A percentile compares a stretch with the other conserved stretches of the same genome.
These are phyloP conservation scores for Verticillium albo-atrum DNA, from an alignment of 2,329 filamentous ascomycete species.

Conservation along the genomic window DNA sequence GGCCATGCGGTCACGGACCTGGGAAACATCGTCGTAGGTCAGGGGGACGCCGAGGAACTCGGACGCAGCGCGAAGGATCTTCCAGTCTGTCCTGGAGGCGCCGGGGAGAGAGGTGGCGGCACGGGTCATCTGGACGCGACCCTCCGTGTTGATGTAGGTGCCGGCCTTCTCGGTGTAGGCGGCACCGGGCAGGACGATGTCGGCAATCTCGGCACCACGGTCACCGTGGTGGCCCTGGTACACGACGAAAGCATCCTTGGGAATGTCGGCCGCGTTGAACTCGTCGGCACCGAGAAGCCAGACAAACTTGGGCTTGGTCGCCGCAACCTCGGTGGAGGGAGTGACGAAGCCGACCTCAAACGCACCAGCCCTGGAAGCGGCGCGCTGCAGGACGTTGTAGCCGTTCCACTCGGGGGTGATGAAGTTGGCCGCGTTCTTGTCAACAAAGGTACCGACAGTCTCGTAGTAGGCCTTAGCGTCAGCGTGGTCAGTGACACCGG, in stretches of 20 bases:
- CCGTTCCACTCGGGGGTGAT: slow-evolving; percentile 89
- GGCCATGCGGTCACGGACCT: slow-evolving; percentile 86
- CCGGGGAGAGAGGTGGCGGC: slow-evolving; percentile 85
- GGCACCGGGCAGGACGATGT: slow-evolving; percentile 88
- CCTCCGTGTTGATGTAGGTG: slow-evolving; percentile 97
- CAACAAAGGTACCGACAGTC: slow-evolving; percentile 81
- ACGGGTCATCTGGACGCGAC: slow-evolving; percentile 89
- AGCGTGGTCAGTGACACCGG: slow-evolving; percentile 81
- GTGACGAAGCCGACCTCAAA: slow-evolving; percentile 95
- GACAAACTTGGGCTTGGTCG: slow-evolving; percentile 87
- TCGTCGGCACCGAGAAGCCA: slow-evolving; percentile 97
- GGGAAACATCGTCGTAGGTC: slow-evolving; percentile 88
- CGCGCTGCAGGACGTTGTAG: slow-evolving; percentile 93
- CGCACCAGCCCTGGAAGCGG: slow-evolving; percentile 86
- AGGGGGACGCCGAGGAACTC: slow-evolving; percentile 87
- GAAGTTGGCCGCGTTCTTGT: slow-evolving; percentile 90
- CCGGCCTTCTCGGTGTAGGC: slow-evolving; percentile 96
- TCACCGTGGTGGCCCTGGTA: slow-evolving; percentile 99
- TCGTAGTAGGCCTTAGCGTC: slow-evolving; percentile 94
- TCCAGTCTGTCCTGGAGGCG: slow-evolving; percentile 94
- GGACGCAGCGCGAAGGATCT: slow-evolving; percentile 89
- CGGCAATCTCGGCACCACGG: slow-evolving; percentile 84
- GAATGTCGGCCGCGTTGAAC: slow-evolving; percentile 77
- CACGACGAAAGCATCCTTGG: slow-evolving; percentile 92
- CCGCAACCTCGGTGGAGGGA: slow-evolving; percentile 74